Evolutionary conservation across 2,329 filamentous ascomycete species (phyloP), one percentile per base, ranked within the genome.

Genomic region (Scopulariopsis brevicaulis): DNA sequence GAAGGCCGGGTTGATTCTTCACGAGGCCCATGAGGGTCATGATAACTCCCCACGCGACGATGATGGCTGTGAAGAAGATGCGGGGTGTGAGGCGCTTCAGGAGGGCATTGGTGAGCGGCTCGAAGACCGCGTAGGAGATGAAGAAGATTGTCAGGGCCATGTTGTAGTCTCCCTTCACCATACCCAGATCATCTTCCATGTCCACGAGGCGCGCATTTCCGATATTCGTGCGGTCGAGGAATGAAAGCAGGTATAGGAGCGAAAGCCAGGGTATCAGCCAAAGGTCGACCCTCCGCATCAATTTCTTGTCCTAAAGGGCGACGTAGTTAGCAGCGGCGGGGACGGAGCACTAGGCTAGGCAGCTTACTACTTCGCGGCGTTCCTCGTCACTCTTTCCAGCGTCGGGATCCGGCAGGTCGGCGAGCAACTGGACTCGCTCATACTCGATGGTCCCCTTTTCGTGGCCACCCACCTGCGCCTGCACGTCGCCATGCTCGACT

Each of bases 31-130:
- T 88, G 32, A 81, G 80, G 0, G 84, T 77, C 86, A 90, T 89
- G 55, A 77, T 78, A 11, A 78, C 72, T 2, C 88, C 88, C 88
- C 87, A 86, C 1, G 78, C 62, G 35, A 84, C 67, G 73, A 96
- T 95, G 66, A 95, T 95, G 35, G 80, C 74, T 2, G 90, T 87
- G 58, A 95, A 83, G 67, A 95, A 96, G 57, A 92, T 73, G 46
- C 86, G 89, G 0, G 91, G 91, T 1, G 84, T 79, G 61, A 89
- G 74, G 20, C 78, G 80, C 72, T 95, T 96, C 60, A 96, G 82
- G 25, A 96, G 71, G 53, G 93, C 75, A 68, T 96, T 95, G 60
- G 89, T 90, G 51, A 91, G 65, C 0, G 84, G 83, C 68, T 94
- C 90, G 62, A 90, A 91, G 37, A 91, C 71, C 1, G 88, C 80